Evolutionary conservation across 2,329 filamentous ascomycete genomes (phyloP).

Genomic region (Colletotrichum gloeosporioides): DNA sequence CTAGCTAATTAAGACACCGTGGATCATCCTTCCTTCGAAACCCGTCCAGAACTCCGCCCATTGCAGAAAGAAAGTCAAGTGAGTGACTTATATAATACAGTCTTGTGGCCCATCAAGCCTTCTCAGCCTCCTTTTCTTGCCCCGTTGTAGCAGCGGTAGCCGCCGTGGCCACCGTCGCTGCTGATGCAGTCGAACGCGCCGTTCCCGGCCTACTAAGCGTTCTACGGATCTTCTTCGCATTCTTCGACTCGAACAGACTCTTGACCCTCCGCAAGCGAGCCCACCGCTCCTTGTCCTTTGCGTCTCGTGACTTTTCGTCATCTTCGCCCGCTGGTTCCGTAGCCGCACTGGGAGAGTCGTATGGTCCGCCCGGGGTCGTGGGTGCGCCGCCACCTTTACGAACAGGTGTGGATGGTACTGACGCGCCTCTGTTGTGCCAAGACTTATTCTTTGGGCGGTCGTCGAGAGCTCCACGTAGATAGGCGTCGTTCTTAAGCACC

Average conservation of each 20-base stretch:
- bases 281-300: constrained; percentile 76
- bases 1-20: background rate
- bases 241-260: constrained; percentile 73
- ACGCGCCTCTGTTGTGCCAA: constrained; percentile 10
- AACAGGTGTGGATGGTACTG: constrained; percentile 16
- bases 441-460: constrained; percentile 24
- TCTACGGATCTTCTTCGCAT: constrained; percentile 55
- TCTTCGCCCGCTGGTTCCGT: constrained; percentile 37
- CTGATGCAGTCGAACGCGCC: constrained; percentile 34
- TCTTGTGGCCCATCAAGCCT: background rate
- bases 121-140: background rate
- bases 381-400: constrained; percentile 10
- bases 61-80: background rate
- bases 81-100: background rate
- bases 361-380: constrained; percentile 12
- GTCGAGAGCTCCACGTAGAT: constrained; percentile 43
- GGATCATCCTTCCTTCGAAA: background rate
- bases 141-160: background rate
- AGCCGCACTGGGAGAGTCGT: constrained; percentile 22
- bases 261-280: constrained; percentile 73
- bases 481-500: constrained; percentile 64
- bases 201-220: constrained; percentile 49
- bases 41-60: background rate
- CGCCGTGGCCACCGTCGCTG: background rate
- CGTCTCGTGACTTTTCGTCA: constrained; percentile 51